These are phyloP conservation scores for Ephemerocybe angulata DNA, from an alignment of 768 basidiomycete genomes.

Conservation along the genomic window DNA sequence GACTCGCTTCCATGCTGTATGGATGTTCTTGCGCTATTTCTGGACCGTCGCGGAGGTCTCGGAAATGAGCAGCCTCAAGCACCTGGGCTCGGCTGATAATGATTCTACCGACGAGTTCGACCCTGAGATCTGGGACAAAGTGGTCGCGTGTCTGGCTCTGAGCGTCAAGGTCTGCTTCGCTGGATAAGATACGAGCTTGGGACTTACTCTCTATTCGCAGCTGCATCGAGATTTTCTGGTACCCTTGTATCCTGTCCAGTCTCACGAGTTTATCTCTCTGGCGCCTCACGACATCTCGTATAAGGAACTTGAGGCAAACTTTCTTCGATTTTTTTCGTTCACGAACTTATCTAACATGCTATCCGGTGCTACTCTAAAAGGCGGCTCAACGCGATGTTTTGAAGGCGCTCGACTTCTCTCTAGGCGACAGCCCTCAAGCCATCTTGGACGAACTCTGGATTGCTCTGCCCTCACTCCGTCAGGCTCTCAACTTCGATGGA, in stretches of 20 bases:
- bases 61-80: neutral
- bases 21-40: conserved; percentile 58
- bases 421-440: conserved; percentile 53
- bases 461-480: conserved; percentile 49
- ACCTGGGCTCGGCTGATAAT: conserved; percentile 1
- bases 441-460: conserved; percentile 58
- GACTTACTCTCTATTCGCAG: conserved; percentile 26
- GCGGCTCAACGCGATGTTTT: conserved; percentile 56
- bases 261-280: conserved; percentile 46
- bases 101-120: conserved; percentile 19
- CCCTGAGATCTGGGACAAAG: conserved; percentile 53
- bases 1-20: conserved; percentile 63
- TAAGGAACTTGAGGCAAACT: conserved; percentile 50
- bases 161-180: conserved; percentile 52
- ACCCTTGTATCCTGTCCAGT: conserved; percentile 51
- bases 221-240: conserved; percentile 60
- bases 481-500: conserved; percentile 33
- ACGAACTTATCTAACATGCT: neutral
- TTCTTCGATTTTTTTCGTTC: conserved; percentile 1
- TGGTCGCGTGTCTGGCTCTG: conserved; percentile 54
- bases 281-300: conserved; percentile 45
- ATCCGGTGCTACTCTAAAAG: too few species aligned
- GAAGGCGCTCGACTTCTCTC: conserved; percentile 39
- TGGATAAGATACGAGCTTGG: neutral
- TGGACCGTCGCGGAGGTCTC: conserved; percentile 23